Evolutionary conservation across 2,329 filamentous ascomycete genomes (phyloP).

Genomic region (Cyclaneusma minus): DNA sequence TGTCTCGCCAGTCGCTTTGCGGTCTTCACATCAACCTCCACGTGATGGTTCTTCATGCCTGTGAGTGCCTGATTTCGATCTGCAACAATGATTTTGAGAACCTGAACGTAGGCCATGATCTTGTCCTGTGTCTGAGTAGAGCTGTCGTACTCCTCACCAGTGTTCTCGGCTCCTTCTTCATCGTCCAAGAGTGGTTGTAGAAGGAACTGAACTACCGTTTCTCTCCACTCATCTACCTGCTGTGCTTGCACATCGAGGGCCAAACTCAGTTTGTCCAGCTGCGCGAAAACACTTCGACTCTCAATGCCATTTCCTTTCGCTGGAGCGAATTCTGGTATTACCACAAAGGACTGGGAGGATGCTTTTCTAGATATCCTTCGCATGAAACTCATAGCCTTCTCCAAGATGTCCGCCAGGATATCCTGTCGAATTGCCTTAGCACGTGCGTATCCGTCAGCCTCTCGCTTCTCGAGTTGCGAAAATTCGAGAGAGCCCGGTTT

Average conservation of each 20-base stretch:
- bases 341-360: constrained; percentile 36
- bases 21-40: constrained; percentile 54
- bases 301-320: constrained; percentile 58
- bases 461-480: constrained; percentile 48
- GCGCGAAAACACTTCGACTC: constrained; percentile 47
- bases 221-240: constrained; percentile 59
- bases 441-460: constrained; percentile 57
- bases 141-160: constrained; percentile 79
- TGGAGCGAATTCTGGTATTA: constrained; percentile 43
- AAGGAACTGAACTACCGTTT: constrained; percentile 56
- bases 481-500: constrained; percentile 52
- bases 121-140: constrained; percentile 82
- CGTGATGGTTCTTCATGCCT: constrained; percentile 60
- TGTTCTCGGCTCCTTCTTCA: constrained; percentile 57
- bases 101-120: constrained; percentile 73
- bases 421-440: constrained; percentile 69
- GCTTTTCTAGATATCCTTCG: constrained; percentile 37
- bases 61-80: constrained; percentile 66
- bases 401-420: constrained; percentile 45
- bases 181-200: constrained; percentile 68
- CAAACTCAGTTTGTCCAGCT: constrained; percentile 46
- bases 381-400: constrained; percentile 51
- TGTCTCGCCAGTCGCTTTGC: constrained; percentile 44
- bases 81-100: constrained; percentile 57
- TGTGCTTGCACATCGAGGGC: constrained; percentile 58